Conservation (phyloP, 805 yeast species). For the Danielozyma ontarioensis region DNA sequence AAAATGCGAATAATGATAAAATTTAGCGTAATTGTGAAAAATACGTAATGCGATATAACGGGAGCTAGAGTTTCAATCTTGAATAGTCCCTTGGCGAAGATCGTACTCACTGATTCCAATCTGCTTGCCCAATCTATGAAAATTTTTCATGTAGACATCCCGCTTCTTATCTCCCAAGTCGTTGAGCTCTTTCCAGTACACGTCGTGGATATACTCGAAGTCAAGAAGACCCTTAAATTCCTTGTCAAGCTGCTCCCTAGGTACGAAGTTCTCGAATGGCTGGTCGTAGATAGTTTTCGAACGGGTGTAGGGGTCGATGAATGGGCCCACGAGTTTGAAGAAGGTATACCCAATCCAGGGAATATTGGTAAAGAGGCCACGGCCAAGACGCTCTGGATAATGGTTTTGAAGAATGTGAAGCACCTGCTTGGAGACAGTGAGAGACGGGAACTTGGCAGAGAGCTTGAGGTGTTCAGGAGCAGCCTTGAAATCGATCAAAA, state of each 20-base stretch:
- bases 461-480: slow-evolving; percentile 33
- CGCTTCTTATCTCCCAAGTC: slow-evolving; percentile 36
- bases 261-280: slow-evolving; percentile 51
- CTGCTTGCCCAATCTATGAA: slow-evolving; percentile 38
- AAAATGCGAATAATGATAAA: not conserved
- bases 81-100: slow-evolving; percentile 22
- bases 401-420: slow-evolving; percentile 50
- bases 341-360: slow-evolving; percentile 56
- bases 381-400: slow-evolving; percentile 55
- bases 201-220: slow-evolving; percentile 48
- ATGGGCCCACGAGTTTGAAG: slow-evolving; percentile 51
- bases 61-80: not conserved
- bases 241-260: slow-evolving; percentile 46
- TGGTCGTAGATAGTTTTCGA: slow-evolving; percentile 55
- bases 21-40: not conserved
- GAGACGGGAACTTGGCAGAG: slow-evolving; percentile 43
- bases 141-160: slow-evolving; percentile 27
- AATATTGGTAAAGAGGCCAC: slow-evolving; percentile 49
- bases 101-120: slow-evolving; percentile 56
- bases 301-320: slow-evolving; percentile 54
- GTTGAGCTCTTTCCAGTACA: slow-evolving; percentile 50
- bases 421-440: slow-evolving; percentile 45
- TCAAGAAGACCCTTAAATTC: slow-evolving; percentile 46
- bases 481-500: slow-evolving; percentile 51
- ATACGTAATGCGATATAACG: not conserved